Base-by-base conservation (phyloP, 441 rosid species). In the Cnidoscolus chayamansa region DNA sequence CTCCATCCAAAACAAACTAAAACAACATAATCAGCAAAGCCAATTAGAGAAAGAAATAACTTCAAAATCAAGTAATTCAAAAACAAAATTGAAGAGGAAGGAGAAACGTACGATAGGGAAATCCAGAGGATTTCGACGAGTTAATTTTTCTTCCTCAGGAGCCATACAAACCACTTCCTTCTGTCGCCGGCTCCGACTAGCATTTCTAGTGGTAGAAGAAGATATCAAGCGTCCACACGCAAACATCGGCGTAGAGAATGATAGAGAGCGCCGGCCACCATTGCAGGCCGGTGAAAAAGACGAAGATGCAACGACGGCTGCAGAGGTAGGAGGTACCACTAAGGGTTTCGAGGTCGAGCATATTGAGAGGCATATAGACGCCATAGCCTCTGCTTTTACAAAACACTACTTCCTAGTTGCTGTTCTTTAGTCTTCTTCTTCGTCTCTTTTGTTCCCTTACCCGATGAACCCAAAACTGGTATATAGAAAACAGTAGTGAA, bases 131-230 rank as follows among this genome's bases (percentile, higher is more conserved):
- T 80, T 85, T 3, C 89, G 85, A 72, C 93, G 90, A 67, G 91
- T 89, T 68, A 86, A 76, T 80, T 85, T 87, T 77, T 88, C 94
- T 69, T 87, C 95, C 17, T 89, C 92, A 1, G 94, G 93, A 2
- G 97, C 97, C 97, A 88, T 84, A 78, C 90, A 72, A 35, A 85
- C 92, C 43, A 81, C 84, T 7, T 63, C 80, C 72, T 30, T 75
- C 66, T 67, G 77, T 56, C 47, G 68, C 61, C 83, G 77, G 53
- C 73, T 73, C 73, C 70, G 67, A 58, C 37, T 71, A 15, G 43
- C 61, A 30, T 37, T 50, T 58, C 62, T 74, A 31, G 25, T 66
- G 59, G 37, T 6, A n/a, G 17, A 17, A 35, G 45, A 49, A 54
- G 65, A 51, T 25, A 49, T 35, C 25, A 73, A 49, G 55, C 67